A percentile compares a stretch with the other conserved stretches of the same genome.
phyloP scores from a whole-genome alignment of 2,329 filamentous ascomycete genomes.

The Colletotrichum sp. region DNA sequence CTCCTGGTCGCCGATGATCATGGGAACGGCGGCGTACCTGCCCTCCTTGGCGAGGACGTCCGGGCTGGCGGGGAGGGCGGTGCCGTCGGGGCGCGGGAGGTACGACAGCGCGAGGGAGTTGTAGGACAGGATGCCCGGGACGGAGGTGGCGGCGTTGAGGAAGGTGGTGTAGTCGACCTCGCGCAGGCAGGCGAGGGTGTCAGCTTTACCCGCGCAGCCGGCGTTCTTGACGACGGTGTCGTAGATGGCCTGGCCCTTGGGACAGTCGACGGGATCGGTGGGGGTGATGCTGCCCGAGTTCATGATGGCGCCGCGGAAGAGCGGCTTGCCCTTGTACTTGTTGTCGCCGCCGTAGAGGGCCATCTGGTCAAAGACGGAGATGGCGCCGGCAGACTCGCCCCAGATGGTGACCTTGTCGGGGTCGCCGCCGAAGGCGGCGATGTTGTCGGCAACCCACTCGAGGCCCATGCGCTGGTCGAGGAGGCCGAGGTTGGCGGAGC shows the following conservation, averaged over 20 bases:
- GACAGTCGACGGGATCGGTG: constrained; percentile 56
- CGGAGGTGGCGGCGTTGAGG: constrained; percentile 61
- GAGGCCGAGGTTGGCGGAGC: constrained; percentile 63
- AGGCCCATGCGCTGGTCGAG: constrained; percentile 65
- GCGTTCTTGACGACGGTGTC: constrained; percentile 54
- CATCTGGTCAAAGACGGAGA: constrained; percentile 69
- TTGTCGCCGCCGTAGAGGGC: constrained; percentile 65
- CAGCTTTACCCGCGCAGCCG: constrained; percentile 55
- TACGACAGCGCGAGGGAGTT: constrained; percentile 64
- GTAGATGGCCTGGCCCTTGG: constrained; percentile 61
- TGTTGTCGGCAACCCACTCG: constrained; percentile 69
- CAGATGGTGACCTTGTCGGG: constrained; percentile 68
- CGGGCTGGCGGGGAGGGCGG: constrained; percentile 55
- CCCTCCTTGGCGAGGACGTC: constrained; percentile 52
- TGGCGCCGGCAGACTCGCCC: constrained; percentile 64
- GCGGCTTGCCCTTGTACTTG: constrained; percentile 65
- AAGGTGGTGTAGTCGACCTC: constrained; percentile 53
- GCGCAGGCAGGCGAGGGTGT: constrained; percentile 62
- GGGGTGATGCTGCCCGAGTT: constrained; percentile 59
- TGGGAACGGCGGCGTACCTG: constrained; percentile 61
- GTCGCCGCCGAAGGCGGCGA: constrained; percentile 70
- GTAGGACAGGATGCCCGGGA: constrained; percentile 63
- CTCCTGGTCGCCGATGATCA: constrained; percentile 69
- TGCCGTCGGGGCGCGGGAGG: constrained; percentile 65
- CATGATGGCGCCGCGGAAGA: constrained; percentile 73